Conservation (phyloP, 306 rosid genomes). For the Castanopsis chinensis region DNA sequence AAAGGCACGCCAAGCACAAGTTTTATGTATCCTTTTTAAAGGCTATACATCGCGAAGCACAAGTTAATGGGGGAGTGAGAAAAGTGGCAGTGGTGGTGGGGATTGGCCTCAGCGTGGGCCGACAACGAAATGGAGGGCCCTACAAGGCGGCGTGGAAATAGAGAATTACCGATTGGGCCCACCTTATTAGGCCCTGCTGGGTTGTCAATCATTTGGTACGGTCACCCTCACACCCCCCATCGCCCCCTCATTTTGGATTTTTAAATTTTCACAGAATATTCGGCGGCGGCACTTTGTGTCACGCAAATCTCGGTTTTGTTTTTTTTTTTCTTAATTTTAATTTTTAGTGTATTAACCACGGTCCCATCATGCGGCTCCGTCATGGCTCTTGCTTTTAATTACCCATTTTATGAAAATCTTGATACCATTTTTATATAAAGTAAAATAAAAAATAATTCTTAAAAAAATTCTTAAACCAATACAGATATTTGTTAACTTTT, state of each 20-base stretch:
- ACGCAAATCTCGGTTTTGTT: neutral
- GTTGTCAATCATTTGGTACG: slow-evolving; percentile 6
- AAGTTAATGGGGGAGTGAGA: slow-evolving; percentile 32
- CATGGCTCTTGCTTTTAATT: neutral
- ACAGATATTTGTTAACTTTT: too few relatives aligned
- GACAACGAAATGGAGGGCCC: slow-evolving; percentile 37
- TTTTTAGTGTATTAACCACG: neutral
- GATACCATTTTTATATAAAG: too few relatives aligned
- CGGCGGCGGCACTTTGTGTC: slow-evolving; percentile 33
- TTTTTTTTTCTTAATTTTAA: too few relatives aligned
- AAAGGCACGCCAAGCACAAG: slow-evolving; percentile 12
- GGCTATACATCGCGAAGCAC: slow-evolving; percentile 56
- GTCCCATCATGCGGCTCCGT: slow-evolving; percentile 8
- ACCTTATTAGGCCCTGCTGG: slow-evolving; percentile 12
- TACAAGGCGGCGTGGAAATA: slow-evolving; percentile 17
- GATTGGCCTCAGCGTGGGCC: slow-evolving; percentile 32
- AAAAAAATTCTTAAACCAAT: too few relatives aligned
- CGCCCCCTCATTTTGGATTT: too few relatives aligned
- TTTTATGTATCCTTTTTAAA: neutral
- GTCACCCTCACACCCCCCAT: neutral
- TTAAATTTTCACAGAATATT: slow-evolving; percentile 21
- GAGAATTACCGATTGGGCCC: slow-evolving; percentile 11
- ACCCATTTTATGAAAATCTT: fast-evolving
- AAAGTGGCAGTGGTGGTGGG: slow-evolving; percentile 5
- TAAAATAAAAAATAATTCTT: fast-evolving